Evolutionary conservation across 129 eudicot species (phyloP), one percentile per base, ranked within the genome.

Genomic region (Flaveria sonorensis): DNA sequence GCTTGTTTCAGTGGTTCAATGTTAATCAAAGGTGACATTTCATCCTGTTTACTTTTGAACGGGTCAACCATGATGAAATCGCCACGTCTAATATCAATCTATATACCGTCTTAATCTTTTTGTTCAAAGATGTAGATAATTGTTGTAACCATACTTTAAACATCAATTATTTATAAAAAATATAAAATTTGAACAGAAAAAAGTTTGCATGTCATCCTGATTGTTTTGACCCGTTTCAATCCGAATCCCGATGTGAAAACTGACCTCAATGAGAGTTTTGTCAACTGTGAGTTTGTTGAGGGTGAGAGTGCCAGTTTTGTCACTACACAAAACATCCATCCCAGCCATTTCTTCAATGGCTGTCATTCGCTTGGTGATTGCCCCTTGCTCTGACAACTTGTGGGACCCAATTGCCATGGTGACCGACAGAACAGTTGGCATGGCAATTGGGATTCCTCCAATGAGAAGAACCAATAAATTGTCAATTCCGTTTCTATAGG

Each of bases 291-390:
- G 97, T 83, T 92, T 87, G 81, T 92, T 92, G 7, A 92, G 80
- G 21, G 97, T 92, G 55, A 92, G 96, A 53, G 97, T 92, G 12
- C 97, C 97, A 30, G 97, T 92, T 79, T 92, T 92, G 82, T 92
- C 97, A 73, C 97, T 92, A 51, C 97, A 92, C 61, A 92, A 86
- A 66, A 92, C 97, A 86, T 92, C 97, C 97, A 92, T 92, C 9
- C 97, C 96, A n/a, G 97, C 97, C 97, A 92, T 83, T 75, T 92
- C 97, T 77, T 92, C 97, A 74, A 92, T 92, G 72, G 97, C 97
- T 10, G 97, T 92, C 97, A 92, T 92, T 80, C 97, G 89, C 87
- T 92, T 92, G 16, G 97, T 92, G 76, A 92, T 92, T 16, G 97
- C 97, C 13, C 97, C 97, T 83, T 92, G 97, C 72, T 92, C 83